Percentiles rank a stretch among this genome's conserved stretches.
These are phyloP conservation scores for Juglanconis sp. DNA, from an alignment of 2,329 filamentous ascomycete genomes.

Conservation along the genomic window DNA sequence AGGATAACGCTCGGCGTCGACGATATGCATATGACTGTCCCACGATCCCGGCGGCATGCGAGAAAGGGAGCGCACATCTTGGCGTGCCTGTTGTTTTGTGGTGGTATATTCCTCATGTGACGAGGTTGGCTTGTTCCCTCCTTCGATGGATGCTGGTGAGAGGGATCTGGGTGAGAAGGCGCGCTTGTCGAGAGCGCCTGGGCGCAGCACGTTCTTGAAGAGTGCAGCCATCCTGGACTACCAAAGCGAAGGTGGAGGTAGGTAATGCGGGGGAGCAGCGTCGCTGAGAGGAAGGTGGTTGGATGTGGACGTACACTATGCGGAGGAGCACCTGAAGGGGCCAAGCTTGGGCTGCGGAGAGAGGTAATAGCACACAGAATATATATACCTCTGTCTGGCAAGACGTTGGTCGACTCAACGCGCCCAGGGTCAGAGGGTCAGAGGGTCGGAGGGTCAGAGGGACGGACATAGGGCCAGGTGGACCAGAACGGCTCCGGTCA, in stretches of 20 bases:
- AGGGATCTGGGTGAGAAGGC: slow-evolving; percentile 1
- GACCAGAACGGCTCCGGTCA: not conserved
- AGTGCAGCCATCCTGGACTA: slow-evolving; percentile 9
- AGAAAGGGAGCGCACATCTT: not conserved
- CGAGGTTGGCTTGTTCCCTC: slow-evolving; percentile 8
- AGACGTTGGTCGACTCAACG: not conserved
- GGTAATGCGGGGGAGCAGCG: too few relatives aligned
- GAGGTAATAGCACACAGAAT: too few relatives aligned
- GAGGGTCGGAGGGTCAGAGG: not conserved
- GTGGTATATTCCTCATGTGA: slow-evolving; percentile 9
- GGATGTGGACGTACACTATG: too few relatives aligned
- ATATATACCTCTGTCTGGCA: too few relatives aligned
- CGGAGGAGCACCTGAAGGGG: too few relatives aligned
- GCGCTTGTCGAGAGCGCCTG: slow-evolving; percentile 7
- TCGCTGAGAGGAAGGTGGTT: too few relatives aligned
- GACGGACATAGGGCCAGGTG: not conserved
- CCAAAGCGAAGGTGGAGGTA: too few relatives aligned
- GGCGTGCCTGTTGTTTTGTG: not conserved
- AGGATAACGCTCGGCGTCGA: slow-evolving; percentile 21
- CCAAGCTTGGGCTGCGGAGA: too few relatives aligned
- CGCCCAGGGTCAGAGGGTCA: not conserved
- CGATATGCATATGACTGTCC: slow-evolving; percentile 29
- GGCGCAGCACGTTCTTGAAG: slow-evolving; percentile 12
- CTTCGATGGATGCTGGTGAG: not conserved
- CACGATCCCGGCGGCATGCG: slow-evolving; percentile 24